Conservation (phyloP, 345 rosid species). For the Citrus glauca region DNA sequence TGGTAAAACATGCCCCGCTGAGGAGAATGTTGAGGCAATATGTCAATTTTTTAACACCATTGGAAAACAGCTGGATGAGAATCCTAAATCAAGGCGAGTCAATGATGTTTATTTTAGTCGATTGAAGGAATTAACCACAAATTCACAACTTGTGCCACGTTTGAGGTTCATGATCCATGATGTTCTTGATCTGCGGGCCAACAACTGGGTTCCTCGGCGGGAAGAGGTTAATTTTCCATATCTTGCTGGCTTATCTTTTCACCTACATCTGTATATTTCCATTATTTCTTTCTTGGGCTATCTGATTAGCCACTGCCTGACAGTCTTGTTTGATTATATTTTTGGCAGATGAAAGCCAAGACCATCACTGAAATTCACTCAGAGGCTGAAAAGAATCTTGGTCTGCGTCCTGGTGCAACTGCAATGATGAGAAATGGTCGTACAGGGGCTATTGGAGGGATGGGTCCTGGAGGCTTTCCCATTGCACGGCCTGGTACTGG, state of each 20-base stretch:
- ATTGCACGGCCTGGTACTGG: constrained; percentile 54
- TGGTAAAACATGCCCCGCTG: constrained; percentile 63
- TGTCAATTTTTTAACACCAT: constrained; percentile 76
- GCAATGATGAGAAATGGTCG: constrained; percentile 61
- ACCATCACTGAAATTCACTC: constrained; percentile 85
- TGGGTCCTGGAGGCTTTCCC: constrained; percentile 39
- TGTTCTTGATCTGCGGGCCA: constrained; percentile 58
- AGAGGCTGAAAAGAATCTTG: constrained; percentile 88
- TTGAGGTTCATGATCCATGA: constrained; percentile 73
- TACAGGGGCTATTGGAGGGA: constrained; percentile 30
- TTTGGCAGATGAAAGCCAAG: constrained; percentile 75
- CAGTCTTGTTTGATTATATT: background rate
- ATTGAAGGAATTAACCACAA: constrained; percentile 50
- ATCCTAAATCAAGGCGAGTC: constrained; percentile 42
- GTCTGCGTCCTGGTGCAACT: constrained; percentile 84
- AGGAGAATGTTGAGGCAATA: constrained; percentile 88
- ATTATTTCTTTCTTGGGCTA: background rate
- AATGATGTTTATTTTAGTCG: constrained; percentile 58
- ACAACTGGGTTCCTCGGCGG: constrained; percentile 67
- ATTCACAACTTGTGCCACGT: constrained; percentile 57
- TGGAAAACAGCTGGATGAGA: constrained; percentile 81
- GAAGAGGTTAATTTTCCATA: constrained; percentile 44
- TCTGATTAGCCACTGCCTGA: background rate
- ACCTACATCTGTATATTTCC: background rate
- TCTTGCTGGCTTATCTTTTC: background rate